Evolutionary conservation across 1,284 basidiomycete species (phyloP), one percentile per base, ranked within the genome.

Genomic region (Pseudozyma tsukubaensis): DNA sequence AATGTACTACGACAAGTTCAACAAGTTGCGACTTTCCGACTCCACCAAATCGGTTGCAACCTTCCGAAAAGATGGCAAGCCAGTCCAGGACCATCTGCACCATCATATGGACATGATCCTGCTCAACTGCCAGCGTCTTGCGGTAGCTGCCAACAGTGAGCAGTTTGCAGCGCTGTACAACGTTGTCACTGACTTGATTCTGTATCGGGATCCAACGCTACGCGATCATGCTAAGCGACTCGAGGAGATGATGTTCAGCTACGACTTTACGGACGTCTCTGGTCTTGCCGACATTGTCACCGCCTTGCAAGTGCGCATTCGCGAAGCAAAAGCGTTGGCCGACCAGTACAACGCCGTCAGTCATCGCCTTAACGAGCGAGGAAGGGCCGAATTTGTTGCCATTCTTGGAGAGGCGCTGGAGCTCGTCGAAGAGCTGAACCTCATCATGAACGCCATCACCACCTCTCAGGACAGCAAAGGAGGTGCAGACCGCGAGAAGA

Each of bases 1-100:
- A 1, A 89, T 97, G 74, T 90, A 91, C 57, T 93, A 95, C 83
- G 96, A 99, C 87, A 94, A 93, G 84, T 97, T 97, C 87, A 98
- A 99, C 66, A 73, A 78, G 61, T 70, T 81, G 19, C 70, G 79
- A 42, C 86, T 97, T 52, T 90, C 92, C 44, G 93, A 91, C 79
- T 90, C 89, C 64, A 86, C 89, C 7, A 89, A 89, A 42, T 88
- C 89, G 55, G 72, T 84, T n/a, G 69, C 72, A 2, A 59, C 74
- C 80, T 54, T 85, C 83, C 50, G 69, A 21, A 53, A 60, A 10
- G 59, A 76, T 29, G 68, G 67, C 21, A 85, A 85, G 39, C 77
- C 77, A 1, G 45, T 63, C 19, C 87, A 88, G 57, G 88, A 89
- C 39, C 93, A 96, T 85, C 85, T 97, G 19, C 89, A 90, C 65